A percentile compares a stretch with the other conserved stretches of the same genome.
Conservation (phyloP, 805 yeast species). For the Middelhovenomyces tepae region DNA sequence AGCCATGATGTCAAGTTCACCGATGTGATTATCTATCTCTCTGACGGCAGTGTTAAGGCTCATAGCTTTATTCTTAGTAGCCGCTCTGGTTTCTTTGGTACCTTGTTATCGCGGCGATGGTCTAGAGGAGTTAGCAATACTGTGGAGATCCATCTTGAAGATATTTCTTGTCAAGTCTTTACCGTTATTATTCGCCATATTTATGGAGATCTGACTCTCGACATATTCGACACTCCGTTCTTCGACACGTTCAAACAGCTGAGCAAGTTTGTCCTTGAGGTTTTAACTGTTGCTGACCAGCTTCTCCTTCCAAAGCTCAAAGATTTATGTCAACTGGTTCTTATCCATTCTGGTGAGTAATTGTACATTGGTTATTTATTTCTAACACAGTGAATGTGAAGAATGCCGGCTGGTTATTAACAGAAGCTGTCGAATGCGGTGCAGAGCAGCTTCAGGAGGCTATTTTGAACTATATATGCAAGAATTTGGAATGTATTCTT, state of each 20-base stretch:
- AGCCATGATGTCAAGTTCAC: too few relatives aligned
- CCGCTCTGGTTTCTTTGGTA: constrained; percentile 57
- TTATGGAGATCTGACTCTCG: constrained; percentile 39
- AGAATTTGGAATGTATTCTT: constrained; percentile 54
- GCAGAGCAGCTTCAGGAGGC: constrained; percentile 49
- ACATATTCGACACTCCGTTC: constrained; percentile 31
- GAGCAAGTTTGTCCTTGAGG: constrained; percentile 45
- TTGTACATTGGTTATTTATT: constrained; percentile 23
- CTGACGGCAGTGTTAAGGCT: constrained; percentile 34
- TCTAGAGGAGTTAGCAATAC: constrained; percentile 5
- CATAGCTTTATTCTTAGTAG: constrained; percentile 43
- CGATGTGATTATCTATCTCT: constrained; percentile 41
- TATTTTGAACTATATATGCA: constrained; percentile 60
- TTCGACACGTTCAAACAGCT: constrained; percentile 32
- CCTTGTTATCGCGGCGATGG: constrained; percentile 53
- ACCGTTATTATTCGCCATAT: constrained; percentile 43
- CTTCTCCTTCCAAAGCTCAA: constrained; percentile 51
- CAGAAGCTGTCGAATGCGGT: constrained; percentile 42
- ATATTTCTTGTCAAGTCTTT: constrained; percentile 37
- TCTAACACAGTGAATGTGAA: constrained; percentile 31
- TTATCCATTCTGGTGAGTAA: constrained; percentile 41
- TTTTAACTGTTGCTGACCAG: constrained; percentile 56
- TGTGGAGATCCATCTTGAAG: constrained; percentile 31
- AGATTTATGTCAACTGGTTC: constrained; percentile 46
- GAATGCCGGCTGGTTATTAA: constrained; percentile 48